These are phyloP conservation scores for Deakozyma indianensis DNA, from an alignment of 805 yeast genomes.

Conservation along the genomic window DNA sequence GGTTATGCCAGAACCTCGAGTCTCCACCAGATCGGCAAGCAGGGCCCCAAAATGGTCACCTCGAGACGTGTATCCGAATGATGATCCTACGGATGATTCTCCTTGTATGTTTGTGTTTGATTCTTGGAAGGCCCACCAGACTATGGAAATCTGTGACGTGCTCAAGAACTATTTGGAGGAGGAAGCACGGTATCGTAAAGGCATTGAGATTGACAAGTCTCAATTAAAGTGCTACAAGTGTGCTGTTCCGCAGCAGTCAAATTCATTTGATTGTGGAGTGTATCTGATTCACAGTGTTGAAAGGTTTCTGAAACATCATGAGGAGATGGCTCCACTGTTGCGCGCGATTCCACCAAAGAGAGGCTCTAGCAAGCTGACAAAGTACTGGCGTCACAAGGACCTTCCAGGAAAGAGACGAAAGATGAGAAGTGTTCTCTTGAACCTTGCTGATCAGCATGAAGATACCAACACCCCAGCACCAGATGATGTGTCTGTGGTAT, in stretches of 20 bases:
- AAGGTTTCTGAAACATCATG: background rate
- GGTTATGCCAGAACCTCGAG: background rate
- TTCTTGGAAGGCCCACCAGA: background rate
- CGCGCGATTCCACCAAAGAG: background rate
- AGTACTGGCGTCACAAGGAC: background rate
- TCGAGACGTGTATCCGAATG: too few relatives aligned
- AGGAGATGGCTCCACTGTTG: background rate
- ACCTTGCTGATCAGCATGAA: background rate
- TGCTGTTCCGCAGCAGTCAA: background rate
- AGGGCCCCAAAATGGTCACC: too few relatives aligned
- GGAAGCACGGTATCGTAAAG: background rate
- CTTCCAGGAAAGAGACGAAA: background rate
- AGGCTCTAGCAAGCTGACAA: background rate
- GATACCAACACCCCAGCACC: background rate
- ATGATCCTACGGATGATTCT: background rate
- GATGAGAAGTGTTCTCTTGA: background rate
- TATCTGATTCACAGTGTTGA: background rate
- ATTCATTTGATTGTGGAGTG: background rate
- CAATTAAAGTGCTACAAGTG: background rate
- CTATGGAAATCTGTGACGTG: background rate
- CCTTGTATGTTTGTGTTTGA: conserved; percentile 1
- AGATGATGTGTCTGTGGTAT: conserved; percentile 2
- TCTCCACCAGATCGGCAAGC: too few relatives aligned
- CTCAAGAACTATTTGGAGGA: background rate
- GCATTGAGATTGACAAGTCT: background rate